These are phyloP conservation scores for Rugosomyces carneus DNA, from an alignment of 1,284 basidiomycete genomes.

Conservation along the genomic window DNA sequence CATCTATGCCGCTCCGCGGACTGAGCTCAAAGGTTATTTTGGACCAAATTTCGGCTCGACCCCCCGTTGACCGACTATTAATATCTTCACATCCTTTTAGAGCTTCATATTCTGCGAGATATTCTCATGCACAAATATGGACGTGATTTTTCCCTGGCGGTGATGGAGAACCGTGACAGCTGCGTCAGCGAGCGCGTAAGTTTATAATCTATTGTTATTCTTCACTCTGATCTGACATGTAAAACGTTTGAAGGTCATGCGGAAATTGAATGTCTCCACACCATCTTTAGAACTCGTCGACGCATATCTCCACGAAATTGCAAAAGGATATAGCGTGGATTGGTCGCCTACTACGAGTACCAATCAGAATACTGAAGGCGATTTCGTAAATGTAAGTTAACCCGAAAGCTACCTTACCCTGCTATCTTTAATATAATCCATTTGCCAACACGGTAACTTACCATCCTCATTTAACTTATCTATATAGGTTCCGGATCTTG, in stretches of 20 bases:
- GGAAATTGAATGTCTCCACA: slow-evolving; percentile 66
- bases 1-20: slow-evolving; percentile 87
- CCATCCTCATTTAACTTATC: background rate
- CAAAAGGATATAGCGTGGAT: slow-evolving; percentile 77
- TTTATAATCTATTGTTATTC: background rate
- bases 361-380: slow-evolving; percentile 21
- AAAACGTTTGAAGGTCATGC: slow-evolving; percentile 46
- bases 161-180: slow-evolving; percentile 79
- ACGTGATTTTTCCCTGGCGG: slow-evolving; percentile 72
- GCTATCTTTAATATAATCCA: background rate
- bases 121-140: slow-evolving; percentile 93
- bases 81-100: slow-evolving; percentile 31
- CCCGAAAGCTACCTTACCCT: background rate
- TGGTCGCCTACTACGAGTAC: slow-evolving; percentile 46
- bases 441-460: slow-evolving; percentile 3
- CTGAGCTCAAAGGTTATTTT: slow-evolving; percentile 76
- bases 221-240: slow-evolving; percentile 9
- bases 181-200: slow-evolving; percentile 77
- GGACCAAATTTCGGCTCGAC: background rate
- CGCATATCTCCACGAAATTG: slow-evolving; percentile 83
- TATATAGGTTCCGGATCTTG: slow-evolving; percentile 11
- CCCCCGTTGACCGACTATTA: slow-evolving; percentile 1
- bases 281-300: slow-evolving; percentile 77
- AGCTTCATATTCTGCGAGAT: slow-evolving; percentile 87
- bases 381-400: slow-evolving; percentile 18